Evolutionary conservation across 352 stramenopile species (phyloP), one percentile per base, ranked within the genome.

Genomic region (Globisporangium recalcitrans): DNA sequence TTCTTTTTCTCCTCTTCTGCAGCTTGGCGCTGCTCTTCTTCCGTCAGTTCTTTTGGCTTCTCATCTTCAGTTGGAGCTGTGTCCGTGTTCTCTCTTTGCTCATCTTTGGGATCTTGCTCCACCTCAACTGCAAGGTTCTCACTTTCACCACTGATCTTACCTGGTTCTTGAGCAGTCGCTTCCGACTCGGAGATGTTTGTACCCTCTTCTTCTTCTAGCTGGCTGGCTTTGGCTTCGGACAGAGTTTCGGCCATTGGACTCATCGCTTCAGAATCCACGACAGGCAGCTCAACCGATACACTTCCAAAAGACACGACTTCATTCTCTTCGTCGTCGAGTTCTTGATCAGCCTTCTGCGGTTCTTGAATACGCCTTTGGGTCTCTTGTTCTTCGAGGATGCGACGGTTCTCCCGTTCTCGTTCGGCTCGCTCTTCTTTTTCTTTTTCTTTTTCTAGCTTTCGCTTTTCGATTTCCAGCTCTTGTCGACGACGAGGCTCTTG

Each of bases 1-100:
- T 80, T 75, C 58, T 78, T 77, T 52, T 85, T 87, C 4, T 75
- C 73, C 26, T 85, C 77, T 64, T 87, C 77, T 0, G 57, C 67
- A 22, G 62, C 60, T 62, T 65, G 49, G 22, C 63, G 60, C 29
- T 47, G 62, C 31, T 86, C 71, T 57, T 75, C 59, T 53, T 85
- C 69, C 11, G 72, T 57, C 32, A 75, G 47, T 24, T 81, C 74
- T 24, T 56, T 42, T 0, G 61, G 60, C 48, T 72, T 75, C 2
- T 13, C 14, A 3, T 52, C 46, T n/a, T 44, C 32, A 13, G 24
- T n/a, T 10, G 9, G 3, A 4, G 19, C 11, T 16, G 21, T 27
- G 27, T n/a, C n/a, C n/a, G 4, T 1, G 8, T 32, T 32, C n/a
- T 65, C 9, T 21, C 42, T 10, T 16, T 10, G 22, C 22, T 53